phyloP scores from a whole-genome alignment of 371 early-diverging fungal genomes.

The Syncephalastrum sp. region DNA sequence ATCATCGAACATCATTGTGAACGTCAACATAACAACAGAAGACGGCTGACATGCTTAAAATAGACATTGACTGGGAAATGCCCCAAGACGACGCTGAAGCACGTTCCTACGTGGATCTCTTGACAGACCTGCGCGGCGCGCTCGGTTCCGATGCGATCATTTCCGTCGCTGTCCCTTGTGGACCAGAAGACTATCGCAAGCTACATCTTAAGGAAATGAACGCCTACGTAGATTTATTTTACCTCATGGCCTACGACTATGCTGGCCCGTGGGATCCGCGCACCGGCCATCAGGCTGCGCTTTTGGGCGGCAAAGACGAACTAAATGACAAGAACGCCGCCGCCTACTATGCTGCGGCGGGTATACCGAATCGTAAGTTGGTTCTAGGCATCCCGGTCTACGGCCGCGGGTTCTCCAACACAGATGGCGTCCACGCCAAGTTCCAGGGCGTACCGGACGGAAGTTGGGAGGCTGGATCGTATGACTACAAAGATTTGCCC shows the following conservation, averaged over 20 bases:
- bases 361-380: slow-evolving; percentile 77
- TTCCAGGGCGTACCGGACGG: slow-evolving; percentile 69
- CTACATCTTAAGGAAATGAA: slow-evolving; percentile 63
- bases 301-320: slow-evolving; percentile 55
- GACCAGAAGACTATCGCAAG: slow-evolving; percentile 56
- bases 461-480: slow-evolving; percentile 84
- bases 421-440: slow-evolving; percentile 58
- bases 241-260: slow-evolving; percentile 84
- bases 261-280: slow-evolving; percentile 69
- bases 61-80: slow-evolving; percentile 88
- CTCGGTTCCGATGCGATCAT: slow-evolving; percentile 57
- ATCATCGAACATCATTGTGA: no score
- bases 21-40: no score
- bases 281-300: slow-evolving; percentile 85
- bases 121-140: slow-evolving; percentile 65
- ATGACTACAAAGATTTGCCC: slow-evolving; percentile 75
- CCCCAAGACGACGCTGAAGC: slow-evolving; percentile 77
- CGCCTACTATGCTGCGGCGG: slow-evolving; percentile 60
- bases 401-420: slow-evolving; percentile 84
- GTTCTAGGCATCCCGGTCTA: slow-evolving; percentile 83
- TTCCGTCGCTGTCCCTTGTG: slow-evolving; percentile 73
- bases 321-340: slow-evolving; percentile 69
- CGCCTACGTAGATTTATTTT: slow-evolving; percentile 67
- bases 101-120: slow-evolving; percentile 68
- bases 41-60: neutral